Evolutionary conservation across 306 rosid genomes (phyloP), one percentile per base, ranked within the genome.

Genomic region (Hylodesmum podocarpum): DNA sequence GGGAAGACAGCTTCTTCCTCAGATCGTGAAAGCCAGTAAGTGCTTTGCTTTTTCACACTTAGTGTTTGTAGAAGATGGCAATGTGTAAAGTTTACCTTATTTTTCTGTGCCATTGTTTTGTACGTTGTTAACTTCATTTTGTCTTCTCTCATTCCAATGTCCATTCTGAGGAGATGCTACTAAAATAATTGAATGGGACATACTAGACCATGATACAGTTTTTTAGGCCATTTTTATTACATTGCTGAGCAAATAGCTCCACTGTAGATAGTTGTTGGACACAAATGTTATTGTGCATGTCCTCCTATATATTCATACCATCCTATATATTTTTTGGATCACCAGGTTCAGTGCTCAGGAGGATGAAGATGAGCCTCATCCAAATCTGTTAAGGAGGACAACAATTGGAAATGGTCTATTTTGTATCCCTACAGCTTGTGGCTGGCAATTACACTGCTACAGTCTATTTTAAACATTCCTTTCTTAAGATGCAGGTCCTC

Each of bases 1-100:
- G 99, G 97, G 82, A 91, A 93, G 86, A 89, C 95, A 40, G 92
- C 92, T 81, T 95, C 99, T 87, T 95, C 99, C 40, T 92, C 99
- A 1, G 99, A 95, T 61, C 97, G 72, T 43, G 99, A 95, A 88
- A 95, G 99, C 87, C 98, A 92, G 99, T 95, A 80, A 87, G 96
- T 72, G 43, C 36, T 64, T 69, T 70, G 46, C 43, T 50, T 53
- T 78, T 47, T 73, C 55, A 50, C 31, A 41, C 75, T 53, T 51
- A 12, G 19, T 25, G 55, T 36, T 51, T 77, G 57, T 75, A 28
- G 51, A 81, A 81, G 61, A 73, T 9, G 44, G 27, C 50, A 50
- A 14, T 68, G 34, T 28, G 25, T 55, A 18, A 59, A 57, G 47
- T 28, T 27, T 51, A 13, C 21, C 39, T 54, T 15, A 28, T 47